Evolutionary conservation across 2,329 filamentous ascomycete genomes (phyloP).

Genomic region (Penicillium sp.): DNA sequence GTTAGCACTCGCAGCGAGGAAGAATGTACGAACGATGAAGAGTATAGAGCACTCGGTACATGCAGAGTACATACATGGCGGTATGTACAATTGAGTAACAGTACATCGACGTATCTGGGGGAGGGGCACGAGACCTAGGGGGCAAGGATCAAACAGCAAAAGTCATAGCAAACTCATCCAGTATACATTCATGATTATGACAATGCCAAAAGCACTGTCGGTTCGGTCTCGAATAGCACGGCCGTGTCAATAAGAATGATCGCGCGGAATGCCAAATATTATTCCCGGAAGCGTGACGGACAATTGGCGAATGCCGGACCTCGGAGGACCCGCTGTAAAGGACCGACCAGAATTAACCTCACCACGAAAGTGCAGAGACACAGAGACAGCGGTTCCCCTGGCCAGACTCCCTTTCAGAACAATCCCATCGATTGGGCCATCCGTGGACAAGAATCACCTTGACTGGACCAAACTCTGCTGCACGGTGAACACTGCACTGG

Average conservation of each 20-base stretch:
- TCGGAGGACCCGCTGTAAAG: slow-evolving; percentile 6
- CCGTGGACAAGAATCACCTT: background rate
- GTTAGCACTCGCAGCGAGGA: slow-evolving; percentile 11
- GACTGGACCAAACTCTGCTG: background rate
- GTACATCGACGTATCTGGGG: background rate
- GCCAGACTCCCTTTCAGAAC: background rate
- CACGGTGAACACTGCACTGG: too few species aligned
- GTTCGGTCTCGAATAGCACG: background rate
- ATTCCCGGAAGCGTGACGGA: background rate
- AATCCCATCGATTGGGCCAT: background rate
- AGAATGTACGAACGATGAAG: background rate
- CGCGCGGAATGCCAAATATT: slow-evolving; percentile 13
- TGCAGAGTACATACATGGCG: slow-evolving; percentile 18
- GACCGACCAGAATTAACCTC: background rate
- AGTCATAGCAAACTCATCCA: too few species aligned
- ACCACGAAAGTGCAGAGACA: background rate
- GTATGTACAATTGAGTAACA: background rate
- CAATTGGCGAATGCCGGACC: background rate
- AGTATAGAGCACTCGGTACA: slow-evolving; percentile 7
- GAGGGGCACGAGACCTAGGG: slow-evolving; percentile 10
- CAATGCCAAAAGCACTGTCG: background rate
- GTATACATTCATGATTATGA: too few species aligned
- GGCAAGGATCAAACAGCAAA: too few species aligned
- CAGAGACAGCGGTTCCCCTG: too few species aligned
- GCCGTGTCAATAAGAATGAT: background rate